Evolutionary conservation across 2,329 filamentous ascomycete genomes (phyloP).

Genomic region (Hypomyces perniciosus): DNA sequence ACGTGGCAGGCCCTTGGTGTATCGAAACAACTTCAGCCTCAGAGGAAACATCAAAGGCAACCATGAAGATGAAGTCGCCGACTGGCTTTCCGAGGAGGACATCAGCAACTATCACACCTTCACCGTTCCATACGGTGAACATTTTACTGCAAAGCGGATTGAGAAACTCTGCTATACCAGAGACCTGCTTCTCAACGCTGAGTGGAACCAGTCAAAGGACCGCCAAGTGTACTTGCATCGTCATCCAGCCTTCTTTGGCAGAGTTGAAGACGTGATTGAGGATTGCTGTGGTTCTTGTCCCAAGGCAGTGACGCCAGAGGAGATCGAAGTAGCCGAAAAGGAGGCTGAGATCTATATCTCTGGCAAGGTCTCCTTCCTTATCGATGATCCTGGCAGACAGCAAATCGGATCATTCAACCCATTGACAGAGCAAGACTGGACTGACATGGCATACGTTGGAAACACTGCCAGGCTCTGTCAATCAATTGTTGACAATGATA

Average conservation of each 20-base stretch:
- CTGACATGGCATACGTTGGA: constrained; percentile 83
- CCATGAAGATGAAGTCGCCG: constrained; percentile 74
- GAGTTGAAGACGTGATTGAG: constrained; percentile 64
- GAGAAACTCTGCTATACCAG: constrained; percentile 78
- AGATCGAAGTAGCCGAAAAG: constrained; percentile 63
- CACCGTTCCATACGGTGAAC: constrained; percentile 60
- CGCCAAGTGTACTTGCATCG: constrained; percentile 74
- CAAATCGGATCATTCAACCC: constrained; percentile 69
- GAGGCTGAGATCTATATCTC: constrained; percentile 73
- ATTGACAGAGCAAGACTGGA: constrained; percentile 77
- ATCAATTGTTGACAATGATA: constrained; percentile 69
- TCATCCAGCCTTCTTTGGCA: constrained; percentile 80
- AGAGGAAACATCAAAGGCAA: constrained; percentile 69
- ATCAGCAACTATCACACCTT: constrained; percentile 76
- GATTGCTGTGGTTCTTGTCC: constrained; percentile 83
- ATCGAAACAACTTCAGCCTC: constrained; percentile 37
- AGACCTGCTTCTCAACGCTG: constrained; percentile 75
- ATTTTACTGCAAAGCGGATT: constrained; percentile 62
- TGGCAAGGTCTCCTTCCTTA: constrained; percentile 66
- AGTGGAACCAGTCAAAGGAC: constrained; percentile 76
- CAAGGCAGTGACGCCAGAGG: constrained; percentile 60
- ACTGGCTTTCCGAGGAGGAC: constrained; percentile 74
- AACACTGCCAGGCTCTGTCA: constrained; percentile 73
- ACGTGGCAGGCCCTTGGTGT: constrained; percentile 58
- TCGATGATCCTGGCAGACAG: constrained; percentile 76